Evolutionary conservation across 768 basidiomycete species (phyloP).

Genomic region (Lentinula guzmanii): DNA sequence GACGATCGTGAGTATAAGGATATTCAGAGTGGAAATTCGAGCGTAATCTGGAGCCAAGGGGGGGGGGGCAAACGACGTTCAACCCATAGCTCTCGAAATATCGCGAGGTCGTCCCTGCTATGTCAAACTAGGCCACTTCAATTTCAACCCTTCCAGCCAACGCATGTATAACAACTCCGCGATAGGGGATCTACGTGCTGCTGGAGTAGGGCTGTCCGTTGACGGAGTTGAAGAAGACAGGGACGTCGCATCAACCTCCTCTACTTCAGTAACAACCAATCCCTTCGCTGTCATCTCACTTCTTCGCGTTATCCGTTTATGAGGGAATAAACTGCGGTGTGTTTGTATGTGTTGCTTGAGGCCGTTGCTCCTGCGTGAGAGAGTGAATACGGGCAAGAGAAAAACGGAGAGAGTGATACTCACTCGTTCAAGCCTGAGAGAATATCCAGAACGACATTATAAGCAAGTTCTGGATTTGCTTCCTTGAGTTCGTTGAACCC

Average conservation of each 20-base stretch:
- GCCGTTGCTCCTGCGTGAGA: conserved; percentile 51
- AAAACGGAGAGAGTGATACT: background rate
- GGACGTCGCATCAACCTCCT: conserved; percentile 34
- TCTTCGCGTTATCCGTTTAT: conserved; percentile 70
- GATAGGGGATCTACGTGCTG: conserved; percentile 75
- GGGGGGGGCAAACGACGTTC: conserved; percentile 15
- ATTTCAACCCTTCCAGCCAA: conserved; percentile 87
- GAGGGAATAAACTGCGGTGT: conserved; percentile 73
- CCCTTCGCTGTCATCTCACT: conserved; percentile 85
- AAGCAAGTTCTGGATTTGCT: conserved; percentile 79
- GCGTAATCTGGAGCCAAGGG: background rate
- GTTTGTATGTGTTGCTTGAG: conserved; percentile 81
- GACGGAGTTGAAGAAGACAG: conserved; percentile 18
- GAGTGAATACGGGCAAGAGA: conserved; percentile 22
- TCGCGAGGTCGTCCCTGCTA: conserved; percentile 8
- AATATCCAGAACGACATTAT: conserved; percentile 84
- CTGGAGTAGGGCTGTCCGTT: conserved; percentile 39
- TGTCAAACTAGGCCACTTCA: conserved; percentile 82
- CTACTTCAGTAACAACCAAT: conserved; percentile 75
- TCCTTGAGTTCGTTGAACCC: conserved; percentile 86
- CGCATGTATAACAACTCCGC: conserved; percentile 96
- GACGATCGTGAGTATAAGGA: conserved; percentile 3
- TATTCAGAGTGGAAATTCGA: conserved; percentile 4
- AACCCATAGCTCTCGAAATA: background rate
- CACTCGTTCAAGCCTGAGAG: conserved; percentile 89